These are phyloP conservation scores for Tylopilus plumbeoviolaceoides DNA, from an alignment of 768 basidiomycete genomes.

Conservation along the genomic window DNA sequence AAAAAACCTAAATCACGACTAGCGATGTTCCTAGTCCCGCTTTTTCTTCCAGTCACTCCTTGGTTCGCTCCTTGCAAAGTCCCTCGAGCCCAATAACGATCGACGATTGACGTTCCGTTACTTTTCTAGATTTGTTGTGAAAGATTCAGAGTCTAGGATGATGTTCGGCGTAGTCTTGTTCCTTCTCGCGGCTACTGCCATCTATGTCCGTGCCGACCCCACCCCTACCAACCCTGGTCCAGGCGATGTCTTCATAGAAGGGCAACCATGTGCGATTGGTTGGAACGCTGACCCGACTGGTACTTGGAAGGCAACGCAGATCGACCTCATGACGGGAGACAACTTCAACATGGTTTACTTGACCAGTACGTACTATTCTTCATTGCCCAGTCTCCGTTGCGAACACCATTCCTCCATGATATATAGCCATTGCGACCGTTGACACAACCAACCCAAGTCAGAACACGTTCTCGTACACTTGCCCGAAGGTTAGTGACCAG, in stretches of 20 bases:
- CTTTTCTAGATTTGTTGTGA: no score
- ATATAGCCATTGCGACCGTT: slow-evolving; percentile 55
- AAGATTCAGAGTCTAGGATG: no score
- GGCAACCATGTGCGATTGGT: slow-evolving; percentile 47
- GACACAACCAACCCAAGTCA: slow-evolving; percentile 55
- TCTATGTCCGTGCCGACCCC: slow-evolving; percentile 50
- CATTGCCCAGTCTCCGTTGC: neutral
- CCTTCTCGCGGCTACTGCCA: slow-evolving; percentile 26
- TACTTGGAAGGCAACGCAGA: slow-evolving; percentile 65
- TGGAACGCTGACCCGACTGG: slow-evolving; percentile 62
- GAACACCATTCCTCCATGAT: neutral
- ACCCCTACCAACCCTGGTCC: slow-evolving; percentile 58
- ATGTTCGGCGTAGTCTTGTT: slow-evolving; percentile 18
- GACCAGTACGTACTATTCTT: slow-evolving; percentile 45
- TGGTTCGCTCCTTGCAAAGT: slow-evolving; percentile 4
- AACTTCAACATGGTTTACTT: slow-evolving; percentile 67
- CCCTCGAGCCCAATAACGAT: neutral
- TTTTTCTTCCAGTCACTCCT: slow-evolving; percentile 10
- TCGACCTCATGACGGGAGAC: slow-evolving; percentile 77
- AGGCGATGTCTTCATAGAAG: slow-evolving; percentile 53
- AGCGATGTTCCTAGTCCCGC: neutral
- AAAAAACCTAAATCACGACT: neutral
- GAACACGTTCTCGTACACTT: slow-evolving; percentile 52
- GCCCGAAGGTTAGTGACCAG: slow-evolving; percentile 54
- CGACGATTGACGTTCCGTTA: neutral